Percentiles rank a stretch among this genome's conserved stretches.
These are phyloP conservation scores for Annulohypoxylon stygium DNA, from an alignment of 495 filamentous ascomycete species.

Conservation along the genomic window DNA sequence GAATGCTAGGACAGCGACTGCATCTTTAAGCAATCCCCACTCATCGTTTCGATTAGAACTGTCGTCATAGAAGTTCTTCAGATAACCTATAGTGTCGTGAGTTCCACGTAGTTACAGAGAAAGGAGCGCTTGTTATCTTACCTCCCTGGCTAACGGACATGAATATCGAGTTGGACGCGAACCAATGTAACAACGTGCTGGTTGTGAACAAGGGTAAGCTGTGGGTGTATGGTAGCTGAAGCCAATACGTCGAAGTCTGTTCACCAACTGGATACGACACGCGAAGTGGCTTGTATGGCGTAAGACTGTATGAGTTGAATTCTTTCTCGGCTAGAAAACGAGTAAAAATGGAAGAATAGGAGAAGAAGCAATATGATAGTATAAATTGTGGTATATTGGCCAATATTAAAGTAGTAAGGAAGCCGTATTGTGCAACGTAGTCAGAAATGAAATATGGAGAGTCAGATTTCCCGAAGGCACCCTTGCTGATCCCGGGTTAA, in stretches of 20 bases:
- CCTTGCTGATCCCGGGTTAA: background rate
- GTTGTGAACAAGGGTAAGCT: constrained; percentile 45
- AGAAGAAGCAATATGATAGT: constrained; percentile 34
- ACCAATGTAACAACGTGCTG: constrained; percentile 44
- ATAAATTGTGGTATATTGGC: constrained; percentile 39
- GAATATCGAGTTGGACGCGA: constrained; percentile 34
- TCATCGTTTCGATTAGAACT: background rate
- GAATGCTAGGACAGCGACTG: background rate
- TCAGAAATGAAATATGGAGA: background rate
- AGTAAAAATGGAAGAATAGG: constrained; percentile 31
- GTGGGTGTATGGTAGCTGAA: constrained; percentile 30
- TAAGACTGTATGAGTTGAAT: constrained; percentile 29
- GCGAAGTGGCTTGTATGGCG: constrained; percentile 27
- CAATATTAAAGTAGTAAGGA: constrained; percentile 8
- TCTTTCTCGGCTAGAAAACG: constrained; percentile 34
- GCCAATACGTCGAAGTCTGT: constrained; percentile 35
- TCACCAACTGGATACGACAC: constrained; percentile 36
- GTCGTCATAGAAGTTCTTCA: background rate
- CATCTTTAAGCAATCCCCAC: background rate
- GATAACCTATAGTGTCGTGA: background rate
- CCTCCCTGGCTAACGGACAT: constrained; percentile 23
- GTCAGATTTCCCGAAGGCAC: constrained; percentile 2
- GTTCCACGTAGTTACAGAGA: too few species aligned
- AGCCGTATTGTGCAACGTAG: background rate
- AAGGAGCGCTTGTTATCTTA: background rate